Base-by-base conservation (phyloP, 257 asterid genomes). In the Henckelia pumila region DNA sequence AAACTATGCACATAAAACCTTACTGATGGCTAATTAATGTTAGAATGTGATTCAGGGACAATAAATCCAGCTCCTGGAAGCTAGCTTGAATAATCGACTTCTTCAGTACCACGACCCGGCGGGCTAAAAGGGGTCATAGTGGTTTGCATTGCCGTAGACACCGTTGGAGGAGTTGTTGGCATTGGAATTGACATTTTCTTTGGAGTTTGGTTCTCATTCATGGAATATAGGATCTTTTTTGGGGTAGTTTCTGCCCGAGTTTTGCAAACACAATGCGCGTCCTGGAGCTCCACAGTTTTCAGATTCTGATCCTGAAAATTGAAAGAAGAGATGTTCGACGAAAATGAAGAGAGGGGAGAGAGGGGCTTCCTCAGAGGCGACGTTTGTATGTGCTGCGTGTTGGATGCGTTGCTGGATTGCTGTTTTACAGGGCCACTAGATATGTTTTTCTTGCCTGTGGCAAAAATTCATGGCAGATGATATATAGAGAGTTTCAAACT, bases 11-110 rank as follows among this genome's bases (percentile, higher is more conserved):
- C 55, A 64, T 16, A 30, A 3, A 71, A 61, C 61, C 76, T 47
- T 22, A 24, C 35, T 28, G 20, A 67, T 55, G 55, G 3, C 35
- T 50, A 25, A 21, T 44, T 50, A 25, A 21, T 44, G 59, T 21
- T 73, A 53, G 73, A 49, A 70, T 63, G 70, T 44, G 67, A 59
- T 35, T 64, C 56, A 9, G 80, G 73, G 60, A 71, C 59, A 35
- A 67, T 53, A 50, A 81, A 86, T 30, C 95, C 90, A 8, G 92
- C 92, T 78, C 95, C 69, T 77, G 71, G 88, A 78, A 88, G 95
- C 84, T 93, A 97, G 11, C 61, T 86, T 2, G 98, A 93, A 68
- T 80, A 80, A 64, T 80, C 83, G 3, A 76, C 28, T 24, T 72
- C 81, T 56, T 28, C 56, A 22, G 35, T 14, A 23, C 71, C 73